A percentile compares a stretch with the other conserved stretches of the same genome.
Evolutionary conservation across 2,329 filamentous ascomycete genomes (phyloP).

Genomic region (Epichloe glyceriae): DNA sequence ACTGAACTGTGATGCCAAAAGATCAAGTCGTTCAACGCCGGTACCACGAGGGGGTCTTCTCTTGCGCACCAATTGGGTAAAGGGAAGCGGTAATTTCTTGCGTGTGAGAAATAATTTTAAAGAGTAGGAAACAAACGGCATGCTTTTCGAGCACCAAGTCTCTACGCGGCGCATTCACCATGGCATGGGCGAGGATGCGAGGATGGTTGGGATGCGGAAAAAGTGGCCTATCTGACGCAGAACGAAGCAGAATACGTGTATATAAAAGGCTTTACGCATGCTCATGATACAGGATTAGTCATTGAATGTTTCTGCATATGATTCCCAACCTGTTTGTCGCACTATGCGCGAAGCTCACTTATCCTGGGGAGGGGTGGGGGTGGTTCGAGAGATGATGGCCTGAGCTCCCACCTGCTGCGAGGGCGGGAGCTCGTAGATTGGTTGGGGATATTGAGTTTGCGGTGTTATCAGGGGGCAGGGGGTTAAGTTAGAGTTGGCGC

Average conservation of each 20-base stretch:
- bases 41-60: slow-evolving; percentile 8
- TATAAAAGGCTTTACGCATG: not conserved
- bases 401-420: no score
- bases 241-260: not conserved
- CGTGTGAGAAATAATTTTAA: not conserved
- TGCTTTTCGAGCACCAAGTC: not conserved
- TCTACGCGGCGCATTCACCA: not conserved
- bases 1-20: not conserved
- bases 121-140: not conserved
- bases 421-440: no score
- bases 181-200: not conserved
- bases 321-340: not conserved
- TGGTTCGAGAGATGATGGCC: no score
- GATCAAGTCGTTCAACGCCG: slow-evolving; percentile 6
- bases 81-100: not conserved
- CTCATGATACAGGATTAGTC: not conserved
- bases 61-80: slow-evolving; percentile 8
- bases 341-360: not conserved
- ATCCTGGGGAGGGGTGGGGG: no score
- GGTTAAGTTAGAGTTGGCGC: no score
- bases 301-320: not conserved
- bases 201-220: not conserved
- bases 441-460: no score
- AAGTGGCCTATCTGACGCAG: not conserved
- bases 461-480: no score